Conservation (phyloP, 768 basidiomycete genomes). For the Cystoderma amianthinum region DNA sequence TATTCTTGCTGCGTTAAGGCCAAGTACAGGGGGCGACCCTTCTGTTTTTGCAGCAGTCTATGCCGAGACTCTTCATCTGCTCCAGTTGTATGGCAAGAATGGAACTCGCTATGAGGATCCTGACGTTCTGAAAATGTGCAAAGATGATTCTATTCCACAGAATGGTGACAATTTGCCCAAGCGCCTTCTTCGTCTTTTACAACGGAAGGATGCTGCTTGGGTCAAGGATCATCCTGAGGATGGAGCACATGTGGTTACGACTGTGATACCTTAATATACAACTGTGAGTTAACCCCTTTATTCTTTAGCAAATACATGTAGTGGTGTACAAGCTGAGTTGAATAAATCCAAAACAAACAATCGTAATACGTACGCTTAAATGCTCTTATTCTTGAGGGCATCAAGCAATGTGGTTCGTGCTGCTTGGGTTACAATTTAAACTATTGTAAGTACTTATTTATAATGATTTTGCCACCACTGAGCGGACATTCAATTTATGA, state of each 20-base stretch:
- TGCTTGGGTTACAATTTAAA: slow-evolving; percentile 2
- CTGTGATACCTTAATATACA: too few species aligned
- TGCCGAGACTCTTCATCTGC: slow-evolving; percentile 41
- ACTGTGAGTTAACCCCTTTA: too few species aligned
- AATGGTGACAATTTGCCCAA: slow-evolving; percentile 40
- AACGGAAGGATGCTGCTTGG: slow-evolving; percentile 40
- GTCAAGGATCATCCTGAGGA: slow-evolving; percentile 17
- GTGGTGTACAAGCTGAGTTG: too few species aligned
- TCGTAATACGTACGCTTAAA: too few species aligned
- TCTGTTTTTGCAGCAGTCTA: slow-evolving; percentile 37
- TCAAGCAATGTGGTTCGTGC: too few species aligned
- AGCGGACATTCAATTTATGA: slow-evolving; percentile 3
- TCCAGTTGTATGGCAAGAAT: slow-evolving; percentile 49
- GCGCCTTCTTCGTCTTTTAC: slow-evolving; percentile 39
- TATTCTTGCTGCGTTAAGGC: slow-evolving; percentile 42
- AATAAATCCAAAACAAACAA: too few species aligned
- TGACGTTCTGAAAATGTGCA: slow-evolving; percentile 41
- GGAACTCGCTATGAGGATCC: slow-evolving; percentile 43
- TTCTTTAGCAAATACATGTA: too few species aligned
- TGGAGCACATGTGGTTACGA: too few species aligned
- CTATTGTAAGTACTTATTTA: slow-evolving; percentile 2
- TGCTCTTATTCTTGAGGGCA: too few species aligned
- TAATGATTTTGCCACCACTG: slow-evolving; percentile 4
- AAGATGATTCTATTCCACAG: slow-evolving; percentile 33
- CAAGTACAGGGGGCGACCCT: slow-evolving; percentile 24